These are phyloP conservation scores for Capsicum pubescens DNA, from an alignment of 257 asterid genomes.

Conservation along the genomic window DNA sequence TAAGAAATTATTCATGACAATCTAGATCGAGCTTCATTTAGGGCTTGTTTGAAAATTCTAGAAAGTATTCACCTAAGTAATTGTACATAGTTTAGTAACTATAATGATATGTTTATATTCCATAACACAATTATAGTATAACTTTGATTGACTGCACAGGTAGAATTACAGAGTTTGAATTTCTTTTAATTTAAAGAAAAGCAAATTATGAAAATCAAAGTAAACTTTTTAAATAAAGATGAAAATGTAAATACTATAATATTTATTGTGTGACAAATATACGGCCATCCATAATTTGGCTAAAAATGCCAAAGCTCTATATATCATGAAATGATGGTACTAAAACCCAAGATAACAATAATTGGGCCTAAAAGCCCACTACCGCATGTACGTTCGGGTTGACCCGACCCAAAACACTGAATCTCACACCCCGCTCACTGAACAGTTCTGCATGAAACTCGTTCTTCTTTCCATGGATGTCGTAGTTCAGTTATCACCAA, in stretches of 20 bases:
- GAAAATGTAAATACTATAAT: too few species aligned
- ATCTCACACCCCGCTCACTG: neutral
- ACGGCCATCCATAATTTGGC: neutral
- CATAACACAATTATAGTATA: too few species aligned
- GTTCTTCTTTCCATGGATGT: constrained; percentile 38
- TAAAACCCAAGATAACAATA: neutral
- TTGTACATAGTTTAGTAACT: neutral
- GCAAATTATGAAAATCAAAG: too few species aligned
- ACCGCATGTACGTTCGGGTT: neutral
- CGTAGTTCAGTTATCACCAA: constrained; percentile 36
- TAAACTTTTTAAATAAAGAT: too few species aligned
- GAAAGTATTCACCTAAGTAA: neutral
- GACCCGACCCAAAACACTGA: neutral
- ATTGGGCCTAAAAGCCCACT: constrained; percentile 14
- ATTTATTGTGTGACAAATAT: too few species aligned
- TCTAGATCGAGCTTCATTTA: neutral
- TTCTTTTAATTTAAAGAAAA: too few species aligned
- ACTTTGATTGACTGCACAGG: too few species aligned
- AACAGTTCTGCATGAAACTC: constrained; percentile 35
- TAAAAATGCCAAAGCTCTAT: neutral
- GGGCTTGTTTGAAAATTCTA: neutral
- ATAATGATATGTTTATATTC: too few species aligned
- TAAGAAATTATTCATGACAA: neutral
- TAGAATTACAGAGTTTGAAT: too few species aligned
- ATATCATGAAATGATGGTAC: neutral